Evolutionary conservation across 352 stramenopile genomes (phyloP).

Genomic region (Thalassiosira pacifica): DNA sequence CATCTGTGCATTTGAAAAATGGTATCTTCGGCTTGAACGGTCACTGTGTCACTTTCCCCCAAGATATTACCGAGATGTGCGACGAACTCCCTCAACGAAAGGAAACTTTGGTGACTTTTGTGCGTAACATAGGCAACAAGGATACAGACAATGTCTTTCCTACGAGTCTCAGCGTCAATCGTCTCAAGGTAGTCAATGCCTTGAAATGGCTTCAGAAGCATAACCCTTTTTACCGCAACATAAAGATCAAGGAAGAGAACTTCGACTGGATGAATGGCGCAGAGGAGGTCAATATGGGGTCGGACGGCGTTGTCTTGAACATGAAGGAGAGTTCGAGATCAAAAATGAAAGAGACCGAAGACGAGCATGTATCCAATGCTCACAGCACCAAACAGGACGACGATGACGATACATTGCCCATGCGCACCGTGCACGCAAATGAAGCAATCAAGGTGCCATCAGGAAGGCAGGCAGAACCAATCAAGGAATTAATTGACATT

Average conservation of each 20-base stretch:
- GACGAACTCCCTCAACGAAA: conserved; percentile 9
- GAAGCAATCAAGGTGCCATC: neutral
- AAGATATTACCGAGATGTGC: conserved; percentile 32
- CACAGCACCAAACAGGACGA: neutral
- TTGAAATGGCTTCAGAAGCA: conserved; percentile 20
- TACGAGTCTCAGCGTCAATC: conserved; percentile 15
- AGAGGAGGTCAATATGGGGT: conserved; percentile 1
- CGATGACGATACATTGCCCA: neutral
- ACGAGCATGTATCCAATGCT: neutral
- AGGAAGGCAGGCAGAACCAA: conserved; percentile 3
- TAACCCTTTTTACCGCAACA: conserved; percentile 34
- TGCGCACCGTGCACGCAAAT: conserved; percentile 2
- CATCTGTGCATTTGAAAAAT: conserved; percentile 26
- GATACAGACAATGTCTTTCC: neutral
- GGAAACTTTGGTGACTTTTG: conserved; percentile 20
- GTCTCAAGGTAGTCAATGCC: conserved; percentile 6
- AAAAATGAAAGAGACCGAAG: conserved; percentile 4
- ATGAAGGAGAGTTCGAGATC: neutral
- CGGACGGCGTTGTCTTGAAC: neutral
- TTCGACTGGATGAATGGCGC: conserved; percentile 35
- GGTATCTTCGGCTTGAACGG: conserved; percentile 30
- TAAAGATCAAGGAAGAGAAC: conserved; percentile 44
- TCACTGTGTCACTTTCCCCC: conserved; percentile 33
- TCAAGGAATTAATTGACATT: conserved; percentile 19
- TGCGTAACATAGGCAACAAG: conserved; percentile 3